These are phyloP conservation scores for Phellinidium pouzarii DNA, from an alignment of 1,284 basidiomycete genomes.

Conservation along the genomic window DNA sequence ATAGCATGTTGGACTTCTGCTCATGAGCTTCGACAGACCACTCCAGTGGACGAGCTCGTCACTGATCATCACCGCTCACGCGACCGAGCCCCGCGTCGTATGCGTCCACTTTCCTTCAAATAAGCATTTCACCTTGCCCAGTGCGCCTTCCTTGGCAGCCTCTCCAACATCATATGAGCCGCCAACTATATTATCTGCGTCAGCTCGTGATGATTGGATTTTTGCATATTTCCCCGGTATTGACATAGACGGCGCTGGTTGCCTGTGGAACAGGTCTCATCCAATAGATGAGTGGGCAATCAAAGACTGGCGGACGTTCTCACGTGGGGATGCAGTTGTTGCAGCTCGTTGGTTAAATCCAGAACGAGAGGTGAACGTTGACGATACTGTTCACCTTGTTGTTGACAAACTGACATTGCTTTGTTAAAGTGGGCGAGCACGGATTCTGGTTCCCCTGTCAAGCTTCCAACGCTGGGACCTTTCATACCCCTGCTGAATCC, in stretches of 20 bases:
- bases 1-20: constrained; percentile 7
- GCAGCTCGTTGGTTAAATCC: constrained; percentile 53
- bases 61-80: constrained; percentile 59
- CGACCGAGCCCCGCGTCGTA: constrained; percentile 49
- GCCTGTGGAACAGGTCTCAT: constrained; percentile 54
- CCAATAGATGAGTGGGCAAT: constrained; percentile 58
- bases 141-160: constrained; percentile 41
- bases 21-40: constrained; percentile 38
- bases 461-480: constrained; percentile 29
- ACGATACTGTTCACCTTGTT: background rate
- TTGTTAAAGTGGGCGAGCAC: constrained; percentile 27
- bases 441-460: constrained; percentile 26
- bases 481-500: constrained; percentile 22
- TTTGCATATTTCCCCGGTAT: constrained; percentile 69
- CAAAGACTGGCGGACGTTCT: constrained; percentile 49
- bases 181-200: constrained; percentile 53
- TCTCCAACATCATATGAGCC: constrained; percentile 48
- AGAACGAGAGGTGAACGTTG: constrained; percentile 46
- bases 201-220: constrained; percentile 52
- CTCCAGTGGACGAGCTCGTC: constrained; percentile 64
- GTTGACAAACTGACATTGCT: background rate
- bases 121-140: constrained; percentile 51
- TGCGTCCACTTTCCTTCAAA: constrained; percentile 64
- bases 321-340: constrained; percentile 50
- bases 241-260: constrained; percentile 48